Base-by-base conservation (phyloP, 2,329 filamentous ascomycete species). In the Pseudogymnoascus sp. region DNA sequence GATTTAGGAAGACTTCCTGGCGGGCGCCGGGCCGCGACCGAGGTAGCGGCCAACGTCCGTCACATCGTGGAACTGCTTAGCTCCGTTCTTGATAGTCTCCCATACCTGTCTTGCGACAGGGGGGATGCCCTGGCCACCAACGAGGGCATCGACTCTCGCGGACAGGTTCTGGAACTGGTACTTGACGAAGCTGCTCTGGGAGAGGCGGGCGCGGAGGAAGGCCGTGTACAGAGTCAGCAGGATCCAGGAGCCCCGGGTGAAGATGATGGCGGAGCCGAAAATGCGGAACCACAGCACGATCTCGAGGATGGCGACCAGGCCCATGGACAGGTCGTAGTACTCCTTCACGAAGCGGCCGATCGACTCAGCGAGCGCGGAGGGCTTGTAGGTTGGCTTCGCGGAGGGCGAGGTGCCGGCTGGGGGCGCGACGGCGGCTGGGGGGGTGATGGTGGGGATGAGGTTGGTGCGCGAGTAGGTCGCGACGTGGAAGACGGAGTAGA, bases 401-500 rank as follows among this genome's bases (percentile, higher is more conserved):
- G 77, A 80, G 64, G 83, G 80, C 66, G 78, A 81, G 61, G 82
- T 77, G 60, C 81, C 79, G 42, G 83, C 80, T 39, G 83, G 76
- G 12, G 84, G 73, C 36, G 83, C 76, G 36, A 79, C 71, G 66
- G 79, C 74, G 67, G 82, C 80, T 64, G 86, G 82, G 14, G 92
- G 90, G 71, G 89, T 82, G 70, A 99, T 74, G 66, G 90, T 91
- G 65, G 94, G 94, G 70, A 99, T 89, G 67, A 99, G 79, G 80
- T 96, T 96, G 75, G 90, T 89, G 75, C 94, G 92, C 68, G 90
- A 90, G 79, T 99, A 99, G 67, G 94, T 97, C 65, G 92, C 91
- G 69, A 97, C 92, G 79, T 99, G 94, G 87, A 99, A 99, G 77
- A 97, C 78, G 64, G 93, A 97, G 84, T 97, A 99, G 77, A 99